Evolutionary conservation across 139 green algal species (phyloP).

Genomic region (Picochlorum sp.): DNA sequence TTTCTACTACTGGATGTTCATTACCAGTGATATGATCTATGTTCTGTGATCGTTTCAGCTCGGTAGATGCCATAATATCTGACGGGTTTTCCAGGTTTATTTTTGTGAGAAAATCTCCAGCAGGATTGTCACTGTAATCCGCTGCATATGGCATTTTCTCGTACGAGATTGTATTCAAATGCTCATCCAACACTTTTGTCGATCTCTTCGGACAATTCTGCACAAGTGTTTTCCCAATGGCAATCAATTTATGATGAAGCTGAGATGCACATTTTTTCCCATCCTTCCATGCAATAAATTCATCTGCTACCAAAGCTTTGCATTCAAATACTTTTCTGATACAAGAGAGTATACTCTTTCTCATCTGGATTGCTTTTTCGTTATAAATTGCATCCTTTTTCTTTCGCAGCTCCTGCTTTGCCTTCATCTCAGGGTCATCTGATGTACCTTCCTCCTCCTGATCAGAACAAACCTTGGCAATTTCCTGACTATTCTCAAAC

Average conservation of each 20-base stretch:
- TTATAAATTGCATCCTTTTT: slow-evolving; percentile 2
- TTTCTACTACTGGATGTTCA: too few relatives aligned
- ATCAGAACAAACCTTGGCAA: neutral
- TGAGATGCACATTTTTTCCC: neutral
- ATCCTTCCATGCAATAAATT: slow-evolving; percentile 2
- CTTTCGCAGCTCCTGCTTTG: neutral
- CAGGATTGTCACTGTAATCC: slow-evolving; percentile 30
- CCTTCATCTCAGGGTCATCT: neutral
- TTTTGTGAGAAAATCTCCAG: slow-evolving; percentile 22
- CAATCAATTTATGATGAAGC: slow-evolving; percentile 5
- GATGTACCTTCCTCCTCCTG: neutral
- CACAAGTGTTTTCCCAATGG: neutral
- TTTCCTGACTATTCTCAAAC: neutral
- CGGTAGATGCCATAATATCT: neutral
- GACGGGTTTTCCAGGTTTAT: neutral
- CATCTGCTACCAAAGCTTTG: neutral
- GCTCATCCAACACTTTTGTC: slow-evolving; percentile 7
- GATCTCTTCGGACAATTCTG: neutral
- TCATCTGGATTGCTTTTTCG: neutral
- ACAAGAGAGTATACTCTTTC: neutral
- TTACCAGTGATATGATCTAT: too few relatives aligned
- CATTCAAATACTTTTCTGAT: neutral
- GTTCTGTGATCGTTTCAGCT: neutral
- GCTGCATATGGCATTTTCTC: slow-evolving; percentile 27
- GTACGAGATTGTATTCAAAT: slow-evolving; percentile 14